Evolutionary conservation across 768 basidiomycete genomes (phyloP).

Genomic region (Termitomyces sp.): DNA sequence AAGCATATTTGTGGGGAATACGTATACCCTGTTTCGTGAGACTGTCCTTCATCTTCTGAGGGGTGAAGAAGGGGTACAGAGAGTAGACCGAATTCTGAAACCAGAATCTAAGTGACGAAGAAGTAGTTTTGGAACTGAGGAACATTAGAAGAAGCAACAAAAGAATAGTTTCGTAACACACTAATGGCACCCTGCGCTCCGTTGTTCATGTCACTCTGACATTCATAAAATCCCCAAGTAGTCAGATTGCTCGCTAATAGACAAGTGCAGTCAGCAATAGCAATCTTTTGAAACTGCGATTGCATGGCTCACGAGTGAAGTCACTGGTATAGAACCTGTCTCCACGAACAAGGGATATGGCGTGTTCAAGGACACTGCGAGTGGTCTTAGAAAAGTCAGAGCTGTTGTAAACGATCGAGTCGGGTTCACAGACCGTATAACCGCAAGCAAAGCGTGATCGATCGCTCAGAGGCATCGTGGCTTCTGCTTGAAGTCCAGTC

Average conservation of each 20-base stretch:
- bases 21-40: too few species aligned
- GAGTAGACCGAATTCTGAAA: slow-evolving; percentile 11
- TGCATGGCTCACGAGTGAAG: slow-evolving; percentile 37
- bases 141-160: neutral
- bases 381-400: slow-evolving; percentile 27
- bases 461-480: slow-evolving; percentile 25
- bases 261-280: neutral
- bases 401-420: neutral
- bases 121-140: slow-evolving; percentile 14
- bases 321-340: slow-evolving; percentile 52
- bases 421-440: slow-evolving; percentile 20
- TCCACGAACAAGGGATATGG: slow-evolving; percentile 48
- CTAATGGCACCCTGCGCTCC: slow-evolving; percentile 21
- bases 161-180: neutral
- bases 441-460: slow-evolving; percentile 26
- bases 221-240: slow-evolving; percentile 50
- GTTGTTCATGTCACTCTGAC: slow-evolving; percentile 31
- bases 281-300: neutral
- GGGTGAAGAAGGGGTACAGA: slow-evolving; percentile 39
- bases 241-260: slow-evolving; percentile 40
- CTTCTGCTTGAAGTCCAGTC: slow-evolving; percentile 31
- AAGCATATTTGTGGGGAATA: too few species aligned
- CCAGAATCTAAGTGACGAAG: slow-evolving; percentile 9
- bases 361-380: slow-evolving; percentile 48
- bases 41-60: slow-evolving; percentile 28